phyloP scores from a whole-genome alignment of 73 alveolate species.

The Loxodes magnus region DNA sequence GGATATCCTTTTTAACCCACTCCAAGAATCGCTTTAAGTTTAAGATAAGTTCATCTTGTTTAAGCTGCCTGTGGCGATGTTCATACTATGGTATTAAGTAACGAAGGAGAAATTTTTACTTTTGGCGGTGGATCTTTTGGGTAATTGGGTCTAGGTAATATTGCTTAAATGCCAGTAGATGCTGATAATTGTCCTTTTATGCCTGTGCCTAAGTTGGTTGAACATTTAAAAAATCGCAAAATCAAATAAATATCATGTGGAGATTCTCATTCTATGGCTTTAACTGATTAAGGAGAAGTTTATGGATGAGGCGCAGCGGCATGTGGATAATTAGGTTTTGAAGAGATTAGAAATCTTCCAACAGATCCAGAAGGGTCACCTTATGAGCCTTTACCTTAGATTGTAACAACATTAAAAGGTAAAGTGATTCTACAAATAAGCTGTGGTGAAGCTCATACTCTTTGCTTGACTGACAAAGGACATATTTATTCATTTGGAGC shows the following conservation, averaged over 20 bases:
- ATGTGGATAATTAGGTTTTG: conserved; percentile 74
- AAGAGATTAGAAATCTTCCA: conserved; percentile 45
- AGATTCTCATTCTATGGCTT: conserved; percentile 88
- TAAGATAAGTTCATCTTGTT: conserved; percentile 29
- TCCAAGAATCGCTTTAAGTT: conserved; percentile 62
- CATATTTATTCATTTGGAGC: conserved; percentile 77
- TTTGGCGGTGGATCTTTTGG: conserved; percentile 92
- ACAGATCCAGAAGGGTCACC: conserved; percentile 56
- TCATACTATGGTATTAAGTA: conserved; percentile 57
- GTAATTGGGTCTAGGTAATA: conserved; percentile 74
- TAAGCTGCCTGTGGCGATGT: conserved; percentile 79
- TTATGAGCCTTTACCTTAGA: conserved; percentile 63
- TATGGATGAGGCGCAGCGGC: conserved; percentile 89
- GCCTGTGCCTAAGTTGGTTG: conserved; percentile 71
- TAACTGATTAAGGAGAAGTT: conserved; percentile 70
- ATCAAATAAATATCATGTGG: conserved; percentile 75
- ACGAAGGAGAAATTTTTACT: conserved; percentile 56
- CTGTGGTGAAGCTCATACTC: conserved; percentile 73
- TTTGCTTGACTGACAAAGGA: conserved; percentile 52
- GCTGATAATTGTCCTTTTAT: conserved; percentile 69
- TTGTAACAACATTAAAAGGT: conserved; percentile 32
- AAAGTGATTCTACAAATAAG: conserved; percentile 56
- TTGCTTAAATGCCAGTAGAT: conserved; percentile 57
- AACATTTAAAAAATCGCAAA: conserved; percentile 19
- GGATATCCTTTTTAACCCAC: conserved; percentile 83